Percentiles rank a stretch among this genome's conserved stretches.
These are phyloP conservation scores for Phytophthora hybrid DNA, from an alignment of 352 stramenopile species.

Conservation along the genomic window DNA sequence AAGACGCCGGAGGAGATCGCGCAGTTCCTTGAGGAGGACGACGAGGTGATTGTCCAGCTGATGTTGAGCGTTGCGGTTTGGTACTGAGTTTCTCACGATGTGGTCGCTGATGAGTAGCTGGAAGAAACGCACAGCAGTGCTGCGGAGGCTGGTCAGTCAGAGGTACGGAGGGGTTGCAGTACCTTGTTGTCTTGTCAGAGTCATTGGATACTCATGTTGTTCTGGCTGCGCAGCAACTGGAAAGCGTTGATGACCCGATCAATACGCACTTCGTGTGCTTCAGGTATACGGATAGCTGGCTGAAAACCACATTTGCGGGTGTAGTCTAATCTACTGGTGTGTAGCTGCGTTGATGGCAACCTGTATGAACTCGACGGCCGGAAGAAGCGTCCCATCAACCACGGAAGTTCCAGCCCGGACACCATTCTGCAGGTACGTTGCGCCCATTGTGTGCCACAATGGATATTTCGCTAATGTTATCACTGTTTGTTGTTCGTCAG, in stretches of 20 bases:
- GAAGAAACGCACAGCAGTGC: constrained; percentile 93
- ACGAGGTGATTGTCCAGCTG: constrained; percentile 62
- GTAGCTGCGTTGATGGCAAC: constrained; percentile 87
- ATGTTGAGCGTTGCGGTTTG: neutral
- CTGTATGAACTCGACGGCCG: constrained; percentile 97
- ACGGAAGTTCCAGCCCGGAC: constrained; percentile 87
- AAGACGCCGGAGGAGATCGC: constrained; percentile 88
- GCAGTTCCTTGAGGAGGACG: constrained; percentile 90
- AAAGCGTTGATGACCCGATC: constrained; percentile 92
- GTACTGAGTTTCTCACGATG: constrained; percentile 7
- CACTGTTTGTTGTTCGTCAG: constrained; percentile 23
- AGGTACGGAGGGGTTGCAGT: constrained; percentile 44
- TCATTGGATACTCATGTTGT: neutral
- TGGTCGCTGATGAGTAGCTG: constrained; percentile 56
- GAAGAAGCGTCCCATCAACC: constrained; percentile 95
- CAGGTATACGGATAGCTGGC: constrained; percentile 48
- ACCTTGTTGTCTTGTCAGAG: neutral
- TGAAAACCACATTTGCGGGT: neutral
- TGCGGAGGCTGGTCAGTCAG: constrained; percentile 90
- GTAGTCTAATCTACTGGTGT: neutral
- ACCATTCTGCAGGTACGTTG: constrained; percentile 82
- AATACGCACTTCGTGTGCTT: constrained; percentile 98
- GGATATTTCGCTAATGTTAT: neutral
- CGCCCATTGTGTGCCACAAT: neutral
- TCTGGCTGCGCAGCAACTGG: constrained; percentile 68